Conservation (phyloP, 805 yeast genomes). For the Teunomyces funiuensis region DNA sequence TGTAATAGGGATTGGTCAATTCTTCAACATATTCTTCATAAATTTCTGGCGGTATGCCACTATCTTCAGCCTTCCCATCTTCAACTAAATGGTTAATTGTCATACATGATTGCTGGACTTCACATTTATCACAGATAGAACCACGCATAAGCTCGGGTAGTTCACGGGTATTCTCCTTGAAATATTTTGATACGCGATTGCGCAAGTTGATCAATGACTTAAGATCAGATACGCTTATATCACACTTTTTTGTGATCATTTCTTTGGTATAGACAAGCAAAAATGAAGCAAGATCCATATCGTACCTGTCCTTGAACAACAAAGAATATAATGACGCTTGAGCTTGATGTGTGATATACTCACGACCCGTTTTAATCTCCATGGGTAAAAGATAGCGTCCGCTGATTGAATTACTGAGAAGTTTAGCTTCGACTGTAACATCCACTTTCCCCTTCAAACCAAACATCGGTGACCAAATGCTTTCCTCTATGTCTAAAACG, state of each 20-base stretch:
- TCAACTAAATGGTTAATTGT: slow-evolving; percentile 59
- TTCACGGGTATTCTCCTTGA: slow-evolving; percentile 49
- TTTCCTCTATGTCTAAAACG: slow-evolving; percentile 84
- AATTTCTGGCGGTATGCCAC: slow-evolving; percentile 51
- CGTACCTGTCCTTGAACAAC: slow-evolving; percentile 76
- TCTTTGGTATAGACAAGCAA: slow-evolving; percentile 73
- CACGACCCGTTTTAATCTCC: slow-evolving; percentile 86
- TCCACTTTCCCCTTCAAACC: slow-evolving; percentile 91
- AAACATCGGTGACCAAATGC: slow-evolving; percentile 85
- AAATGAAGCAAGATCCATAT: slow-evolving; percentile 60
- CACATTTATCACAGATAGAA: slow-evolving; percentile 63
- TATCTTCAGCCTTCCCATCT: slow-evolving; percentile 51
- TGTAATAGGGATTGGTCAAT: slow-evolving; percentile 42
- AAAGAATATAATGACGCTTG: slow-evolving; percentile 84
- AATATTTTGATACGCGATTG: slow-evolving; percentile 61
- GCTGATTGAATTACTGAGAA: slow-evolving; percentile 17
- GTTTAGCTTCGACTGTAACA: slow-evolving; percentile 68
- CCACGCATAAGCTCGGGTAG: slow-evolving; percentile 56
- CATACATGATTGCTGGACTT: slow-evolving; percentile 59
- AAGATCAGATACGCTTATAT: slow-evolving; percentile 55
- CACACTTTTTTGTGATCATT: slow-evolving; percentile 53
- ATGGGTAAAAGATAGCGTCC: slow-evolving; percentile 68
- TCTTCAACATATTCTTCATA: slow-evolving; percentile 54
- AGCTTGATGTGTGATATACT: slow-evolving; percentile 70
- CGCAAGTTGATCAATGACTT: slow-evolving; percentile 69